Conservation (phyloP, 1,139 yeast species). For the Suhomyces kunorum region DNA sequence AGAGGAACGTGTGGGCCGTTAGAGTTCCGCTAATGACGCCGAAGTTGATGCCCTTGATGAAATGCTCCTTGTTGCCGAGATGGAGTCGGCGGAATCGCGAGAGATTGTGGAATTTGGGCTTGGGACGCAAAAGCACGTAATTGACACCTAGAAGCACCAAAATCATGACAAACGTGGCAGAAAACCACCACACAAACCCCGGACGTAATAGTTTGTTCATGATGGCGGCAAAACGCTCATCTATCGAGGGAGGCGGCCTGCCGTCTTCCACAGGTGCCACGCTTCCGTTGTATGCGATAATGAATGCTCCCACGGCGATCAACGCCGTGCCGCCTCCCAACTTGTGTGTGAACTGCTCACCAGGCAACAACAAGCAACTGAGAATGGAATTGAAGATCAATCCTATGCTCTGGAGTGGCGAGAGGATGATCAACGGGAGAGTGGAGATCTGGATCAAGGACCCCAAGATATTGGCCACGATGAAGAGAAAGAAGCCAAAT, state of each 20-base stretch:
- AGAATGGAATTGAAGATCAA: conserved; percentile 76
- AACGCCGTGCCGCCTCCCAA: conserved; percentile 66
- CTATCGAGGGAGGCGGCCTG: conserved; percentile 25
- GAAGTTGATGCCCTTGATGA: conserved; percentile 55
- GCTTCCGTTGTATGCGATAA: conserved; percentile 75
- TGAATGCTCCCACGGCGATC: conserved; percentile 72
- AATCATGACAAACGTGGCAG: conserved; percentile 35
- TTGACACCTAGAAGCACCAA: conserved; percentile 29
- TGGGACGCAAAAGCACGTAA: conserved; percentile 14
- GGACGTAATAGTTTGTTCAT: conserved; percentile 29
- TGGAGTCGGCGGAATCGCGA: conserved; percentile 1
- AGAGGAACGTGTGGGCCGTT: conserved; percentile 81
- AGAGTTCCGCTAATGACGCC: conserved; percentile 77
- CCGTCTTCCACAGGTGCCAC: conserved; percentile 19
- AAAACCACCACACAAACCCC: conserved; percentile 42
- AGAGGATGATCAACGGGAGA: conserved; percentile 73
- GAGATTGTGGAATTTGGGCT: conserved; percentile 1
- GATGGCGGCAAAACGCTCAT: conserved; percentile 31
- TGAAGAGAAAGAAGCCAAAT: conserved; percentile 67
- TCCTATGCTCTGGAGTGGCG: conserved; percentile 87
- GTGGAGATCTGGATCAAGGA: conserved; percentile 83
- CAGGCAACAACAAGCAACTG: conserved; percentile 66
- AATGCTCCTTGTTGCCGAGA: conserved; percentile 15
- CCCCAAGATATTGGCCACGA: conserved; percentile 76
- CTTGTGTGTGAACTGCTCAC: conserved; percentile 63